phyloP scores from a whole-genome alignment of 2,329 filamentous ascomycete genomes.

The Sporothrix luriei region DNA sequence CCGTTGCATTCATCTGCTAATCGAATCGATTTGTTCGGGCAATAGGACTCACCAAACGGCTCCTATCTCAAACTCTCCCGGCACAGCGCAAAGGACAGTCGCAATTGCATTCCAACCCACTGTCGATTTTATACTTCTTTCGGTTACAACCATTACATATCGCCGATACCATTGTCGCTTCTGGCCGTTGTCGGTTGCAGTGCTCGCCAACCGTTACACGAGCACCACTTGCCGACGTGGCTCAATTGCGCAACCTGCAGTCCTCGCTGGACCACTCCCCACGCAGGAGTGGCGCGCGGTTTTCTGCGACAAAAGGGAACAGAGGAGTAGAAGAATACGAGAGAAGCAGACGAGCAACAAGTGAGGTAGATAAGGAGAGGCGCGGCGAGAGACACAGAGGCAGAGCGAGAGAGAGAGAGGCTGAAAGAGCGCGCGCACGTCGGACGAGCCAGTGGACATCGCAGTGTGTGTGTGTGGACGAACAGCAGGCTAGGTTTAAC shows the following conservation, averaged over 20 bases:
- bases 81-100: neutral
- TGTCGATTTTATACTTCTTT: neutral
- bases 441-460: neutral
- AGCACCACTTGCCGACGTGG: neutral
- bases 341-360: neutral
- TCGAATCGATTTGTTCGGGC: constrained; percentile 2
- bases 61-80: neutral
- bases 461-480: neutral
- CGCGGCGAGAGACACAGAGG: no score
- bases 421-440: neutral
- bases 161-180: constrained; percentile 18
- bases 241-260: constrained; percentile 5
- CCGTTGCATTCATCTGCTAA: neutral
- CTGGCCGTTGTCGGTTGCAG: constrained; percentile 4
- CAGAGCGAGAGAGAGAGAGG: no score
- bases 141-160: constrained; percentile 21
- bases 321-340: neutral
- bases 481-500: constrained; percentile 2
- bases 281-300: neutral
- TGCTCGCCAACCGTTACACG: constrained; percentile 1
- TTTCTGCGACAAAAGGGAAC: neutral
- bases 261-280: neutral
- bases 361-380: constrained; percentile 2
- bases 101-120: neutral
- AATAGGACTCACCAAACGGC: neutral